phyloP scores from a whole-genome alignment of 106 monocot genomes.

The Phalaenopsis equestris region DNA sequence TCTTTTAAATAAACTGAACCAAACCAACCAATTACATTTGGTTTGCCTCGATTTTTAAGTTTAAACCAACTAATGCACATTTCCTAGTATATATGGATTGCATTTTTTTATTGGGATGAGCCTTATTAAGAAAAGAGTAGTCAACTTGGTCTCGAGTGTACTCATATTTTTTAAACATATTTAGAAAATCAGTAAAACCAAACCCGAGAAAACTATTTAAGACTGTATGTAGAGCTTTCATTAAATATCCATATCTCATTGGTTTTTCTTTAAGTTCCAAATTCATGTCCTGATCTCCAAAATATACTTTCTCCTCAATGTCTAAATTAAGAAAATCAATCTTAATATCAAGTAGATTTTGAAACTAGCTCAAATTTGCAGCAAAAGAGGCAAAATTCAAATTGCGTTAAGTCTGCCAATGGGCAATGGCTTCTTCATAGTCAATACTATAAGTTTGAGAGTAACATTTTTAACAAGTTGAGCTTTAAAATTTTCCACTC shows the following conservation, averaged over 20 bases:
- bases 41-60: too few relatives aligned
- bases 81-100: too few relatives aligned
- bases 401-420: background rate
- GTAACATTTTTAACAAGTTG: background rate
- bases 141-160: slow-evolving; percentile 4
- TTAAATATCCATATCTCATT: background rate
- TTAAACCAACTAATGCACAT: too few relatives aligned
- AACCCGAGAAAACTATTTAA: too few relatives aligned
- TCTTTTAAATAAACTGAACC: too few relatives aligned
- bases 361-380: background rate
- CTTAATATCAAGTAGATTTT: too few relatives aligned
- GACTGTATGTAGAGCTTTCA: background rate
- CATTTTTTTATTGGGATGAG: background rate
- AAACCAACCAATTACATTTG: too few relatives aligned
- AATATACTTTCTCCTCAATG: background rate
- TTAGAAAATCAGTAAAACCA: slow-evolving; percentile 7
- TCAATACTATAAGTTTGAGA: background rate
- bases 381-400: background rate
- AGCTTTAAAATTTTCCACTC: background rate
- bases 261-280: background rate
- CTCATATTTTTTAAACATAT: background rate
- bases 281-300: background rate
- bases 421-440: background rate
- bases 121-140: background rate
- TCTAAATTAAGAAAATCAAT: background rate